Evolutionary conservation across 495 filamentous ascomycete genomes (phyloP), one percentile per base, ranked within the genome.

Genomic region (Neurospora sp.): DNA sequence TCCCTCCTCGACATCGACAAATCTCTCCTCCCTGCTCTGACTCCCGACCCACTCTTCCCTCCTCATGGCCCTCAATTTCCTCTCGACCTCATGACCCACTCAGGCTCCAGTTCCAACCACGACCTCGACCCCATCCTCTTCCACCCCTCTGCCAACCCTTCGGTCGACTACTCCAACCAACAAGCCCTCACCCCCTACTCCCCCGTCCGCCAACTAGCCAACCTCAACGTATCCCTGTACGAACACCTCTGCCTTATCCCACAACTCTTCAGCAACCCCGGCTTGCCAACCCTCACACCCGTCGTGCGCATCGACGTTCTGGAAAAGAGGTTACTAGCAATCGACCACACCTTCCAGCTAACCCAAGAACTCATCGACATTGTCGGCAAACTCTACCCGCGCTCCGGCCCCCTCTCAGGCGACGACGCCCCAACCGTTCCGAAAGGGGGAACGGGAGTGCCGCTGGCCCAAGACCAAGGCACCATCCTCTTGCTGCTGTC

Each of bases 341-440:
- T 73, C 69, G 72, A 73, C 45, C 45, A 71, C 27, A 73, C 37
- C 35, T 73, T 73, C 22, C 42, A 22, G 27, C 14, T 71, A 14
- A 73, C 72, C 3, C 72, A 73, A 38, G 14, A 45, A 9, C 65
- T 73, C 1, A 73, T 73, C 42, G 72, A 73, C 48, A 41, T 71
- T 16, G 38, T 71, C 22, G 40, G 38, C 14, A 45, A 40, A 8
- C 37, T 73, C 8, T 73, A 73, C 44, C 72, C 72, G 1, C 69
- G 38, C 10, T 16, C n/a, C 22, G 31, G 6, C 1, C 8, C 37
- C 0, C 3, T 53, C 0, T 45, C 40, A 0, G n/a, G 42, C 5
- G 17, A 45, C 9, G 45, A 68, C 16, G 45, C 17, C 27, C 72
- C 69, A 0, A 3, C 27, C 6, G 14, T 22, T 22, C 20, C 20